These are phyloP conservation scores for Setaria italica DNA, from an alignment of 202 grass and related monocot species.

Conservation along the genomic window DNA sequence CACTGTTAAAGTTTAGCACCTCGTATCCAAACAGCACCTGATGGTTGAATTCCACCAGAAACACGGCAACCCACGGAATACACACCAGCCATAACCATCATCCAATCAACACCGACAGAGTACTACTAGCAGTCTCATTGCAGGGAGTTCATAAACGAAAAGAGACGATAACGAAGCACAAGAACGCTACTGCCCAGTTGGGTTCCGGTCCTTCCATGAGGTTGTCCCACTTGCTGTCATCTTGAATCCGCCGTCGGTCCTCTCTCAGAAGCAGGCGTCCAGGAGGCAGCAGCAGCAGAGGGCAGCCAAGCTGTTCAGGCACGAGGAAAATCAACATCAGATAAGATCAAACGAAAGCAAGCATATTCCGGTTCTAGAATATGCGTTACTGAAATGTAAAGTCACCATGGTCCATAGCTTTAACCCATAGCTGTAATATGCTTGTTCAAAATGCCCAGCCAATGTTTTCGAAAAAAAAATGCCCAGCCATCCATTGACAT, in stretches of 20 bases:
- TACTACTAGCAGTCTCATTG: conserved; percentile 21
- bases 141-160: conserved; percentile 31
- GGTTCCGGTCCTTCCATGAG: not conserved
- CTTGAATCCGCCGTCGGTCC: not conserved
- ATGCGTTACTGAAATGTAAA: not conserved
- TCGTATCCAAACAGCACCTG: too few relatives aligned
- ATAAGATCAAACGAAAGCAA: not conserved
- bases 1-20: too few relatives aligned
- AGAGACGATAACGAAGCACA: conserved; percentile 16
- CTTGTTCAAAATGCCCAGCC: not conserved
- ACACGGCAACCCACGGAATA: not conserved
- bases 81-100: conserved; percentile 9
- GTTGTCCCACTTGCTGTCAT: not conserved
- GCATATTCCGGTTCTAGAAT: not conserved
- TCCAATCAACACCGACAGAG: conserved; percentile 24
- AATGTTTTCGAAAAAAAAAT: not conserved
- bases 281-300: conserved; percentile 93
- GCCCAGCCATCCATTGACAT: not conserved
- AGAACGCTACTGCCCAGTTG: conserved; percentile 25
- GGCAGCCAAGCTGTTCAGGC: conserved; percentile 74
- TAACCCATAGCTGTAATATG: not conserved
- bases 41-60: conserved; percentile 45
- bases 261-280: conserved; percentile 81
- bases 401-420: not conserved
- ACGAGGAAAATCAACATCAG: not conserved